Percentiles rank a stretch among this genome's conserved stretches.
Evolutionary conservation across 345 rosid species (phyloP).

Genomic region (Lepidium didymum): DNA sequence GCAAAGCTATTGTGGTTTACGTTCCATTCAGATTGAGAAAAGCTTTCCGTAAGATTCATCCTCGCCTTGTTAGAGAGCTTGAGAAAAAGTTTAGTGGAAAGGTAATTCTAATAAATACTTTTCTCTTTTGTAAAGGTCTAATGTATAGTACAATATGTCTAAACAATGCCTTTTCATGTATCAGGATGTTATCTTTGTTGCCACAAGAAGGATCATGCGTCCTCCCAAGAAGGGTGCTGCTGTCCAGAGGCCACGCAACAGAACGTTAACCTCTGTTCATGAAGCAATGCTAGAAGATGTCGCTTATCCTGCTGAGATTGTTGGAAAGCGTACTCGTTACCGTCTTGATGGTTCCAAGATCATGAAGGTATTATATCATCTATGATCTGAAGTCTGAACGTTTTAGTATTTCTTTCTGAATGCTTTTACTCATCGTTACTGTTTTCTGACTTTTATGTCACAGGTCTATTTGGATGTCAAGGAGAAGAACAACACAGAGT

Average conservation of each 20-base stretch:
- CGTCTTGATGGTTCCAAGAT: slow-evolving; percentile 76
- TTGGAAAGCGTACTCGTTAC: slow-evolving; percentile 74
- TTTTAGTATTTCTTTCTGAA: neutral
- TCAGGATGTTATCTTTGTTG: slow-evolving; percentile 71
- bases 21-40: slow-evolving; percentile 91
- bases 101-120: slow-evolving; percentile 27
- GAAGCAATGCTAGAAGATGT: slow-evolving; percentile 82
- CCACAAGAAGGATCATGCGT: slow-evolving; percentile 71
- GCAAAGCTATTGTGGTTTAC: slow-evolving; percentile 77
- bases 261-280: slow-evolving; percentile 76
- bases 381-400: no score
- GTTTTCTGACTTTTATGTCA: neutral
- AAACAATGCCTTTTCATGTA: neutral
- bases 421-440: neutral
- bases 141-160: neutral
- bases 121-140: neutral
- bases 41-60: slow-evolving; percentile 76
- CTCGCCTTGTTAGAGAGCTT: slow-evolving; percentile 78
- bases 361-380: slow-evolving; percentile 46
- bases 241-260: slow-evolving; percentile 72
- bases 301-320: slow-evolving; percentile 85
- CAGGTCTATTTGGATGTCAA: slow-evolving; percentile 80
- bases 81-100: slow-evolving; percentile 97
- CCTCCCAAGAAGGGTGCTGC: slow-evolving; percentile 98
- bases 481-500: slow-evolving; percentile 73